Percentiles rank a stretch among this genome's conserved stretches.
These are phyloP conservation scores for Hapsidospora chrysogenum DNA, from an alignment of 495 filamentous ascomycete species.

Conservation along the genomic window DNA sequence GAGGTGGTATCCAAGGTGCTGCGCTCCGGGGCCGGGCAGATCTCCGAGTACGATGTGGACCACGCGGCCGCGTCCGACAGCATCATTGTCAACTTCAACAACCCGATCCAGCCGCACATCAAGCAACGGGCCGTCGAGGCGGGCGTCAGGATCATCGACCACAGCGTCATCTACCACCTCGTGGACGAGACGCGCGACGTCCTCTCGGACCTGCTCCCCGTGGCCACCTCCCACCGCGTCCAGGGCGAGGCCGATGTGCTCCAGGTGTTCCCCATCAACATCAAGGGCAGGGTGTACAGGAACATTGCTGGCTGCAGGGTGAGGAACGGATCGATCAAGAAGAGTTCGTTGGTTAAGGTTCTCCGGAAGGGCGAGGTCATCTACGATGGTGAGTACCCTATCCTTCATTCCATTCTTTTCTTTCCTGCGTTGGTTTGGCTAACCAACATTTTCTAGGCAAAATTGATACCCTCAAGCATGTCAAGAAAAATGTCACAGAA, in stretches of 20 bases:
- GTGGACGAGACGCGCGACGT: constrained; percentile 62
- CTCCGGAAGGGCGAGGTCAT: constrained; percentile 46
- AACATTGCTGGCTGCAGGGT: constrained; percentile 80
- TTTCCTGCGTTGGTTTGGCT: constrained; percentile 5
- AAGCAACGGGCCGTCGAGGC: constrained; percentile 46
- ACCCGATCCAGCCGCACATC: constrained; percentile 49
- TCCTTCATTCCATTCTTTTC: not conserved
- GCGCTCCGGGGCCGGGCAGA: constrained; percentile 56
- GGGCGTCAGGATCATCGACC: constrained; percentile 62
- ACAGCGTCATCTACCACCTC: constrained; percentile 86
- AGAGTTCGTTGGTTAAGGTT: constrained; percentile 49
- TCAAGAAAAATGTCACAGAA: constrained; percentile 77
- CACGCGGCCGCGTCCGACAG: constrained; percentile 59
- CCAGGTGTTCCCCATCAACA: constrained; percentile 66
- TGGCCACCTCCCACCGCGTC: constrained; percentile 46
- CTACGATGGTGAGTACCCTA: constrained; percentile 53
- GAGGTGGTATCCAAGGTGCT: constrained; percentile 67
- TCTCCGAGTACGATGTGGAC: constrained; percentile 79
- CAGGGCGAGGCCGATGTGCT: constrained; percentile 78
- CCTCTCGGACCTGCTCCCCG: constrained; percentile 50
- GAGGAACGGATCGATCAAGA: constrained; percentile 56
- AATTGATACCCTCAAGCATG: constrained; percentile 68
- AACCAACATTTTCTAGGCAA: constrained; percentile 33
- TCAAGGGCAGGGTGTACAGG: constrained; percentile 49
- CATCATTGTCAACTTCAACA: constrained; percentile 77